These are phyloP conservation scores for Termitomyces sp. DNA, from an alignment of 768 basidiomycete species.

Conservation along the genomic window DNA sequence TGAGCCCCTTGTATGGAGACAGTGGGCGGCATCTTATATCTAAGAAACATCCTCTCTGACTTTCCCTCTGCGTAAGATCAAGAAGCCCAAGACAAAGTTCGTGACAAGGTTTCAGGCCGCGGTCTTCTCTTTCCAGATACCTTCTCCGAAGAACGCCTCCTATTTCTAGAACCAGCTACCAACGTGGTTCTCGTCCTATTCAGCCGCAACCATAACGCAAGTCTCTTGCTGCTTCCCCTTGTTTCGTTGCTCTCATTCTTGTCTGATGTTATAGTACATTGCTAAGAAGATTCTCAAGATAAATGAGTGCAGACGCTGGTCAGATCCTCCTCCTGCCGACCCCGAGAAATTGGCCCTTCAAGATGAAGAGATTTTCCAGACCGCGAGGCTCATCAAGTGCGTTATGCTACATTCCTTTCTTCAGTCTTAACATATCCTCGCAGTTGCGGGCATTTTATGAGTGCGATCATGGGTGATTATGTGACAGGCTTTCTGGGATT, in stretches of 20 bases:
- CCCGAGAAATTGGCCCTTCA: constrained; percentile 21
- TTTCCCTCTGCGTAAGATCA: constrained; percentile 22
- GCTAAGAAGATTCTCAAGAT: constrained; percentile 47
- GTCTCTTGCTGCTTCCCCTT: not conserved
- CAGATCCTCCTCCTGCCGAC: constrained; percentile 33
- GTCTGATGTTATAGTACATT: constrained; percentile 31
- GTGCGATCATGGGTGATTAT: constrained; percentile 52
- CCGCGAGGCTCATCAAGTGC: constrained; percentile 47
- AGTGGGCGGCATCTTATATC: constrained; percentile 21
- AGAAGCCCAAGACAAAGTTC: constrained; percentile 34
- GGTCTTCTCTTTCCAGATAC: constrained; percentile 51
- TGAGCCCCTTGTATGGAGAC: constrained; percentile 52
- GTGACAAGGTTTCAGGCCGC: constrained; percentile 41
- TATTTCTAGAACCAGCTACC: constrained; percentile 49
- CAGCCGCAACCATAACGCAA: constrained; percentile 55
- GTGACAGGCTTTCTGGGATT: constrained; percentile 54
- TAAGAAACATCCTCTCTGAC: not conserved
- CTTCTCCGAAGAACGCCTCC: constrained; percentile 47
- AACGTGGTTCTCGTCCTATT: constrained; percentile 52
- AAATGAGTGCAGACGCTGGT: constrained; percentile 48
- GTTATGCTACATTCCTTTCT: constrained; percentile 3
- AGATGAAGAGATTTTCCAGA: constrained; percentile 58
- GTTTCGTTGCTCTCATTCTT: not conserved
- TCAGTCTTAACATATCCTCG: not conserved
- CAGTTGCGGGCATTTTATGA: constrained; percentile 52